phyloP scores from a whole-genome alignment of 2,329 filamentous ascomycete species.

The Xylariaceae sp. region DNA sequence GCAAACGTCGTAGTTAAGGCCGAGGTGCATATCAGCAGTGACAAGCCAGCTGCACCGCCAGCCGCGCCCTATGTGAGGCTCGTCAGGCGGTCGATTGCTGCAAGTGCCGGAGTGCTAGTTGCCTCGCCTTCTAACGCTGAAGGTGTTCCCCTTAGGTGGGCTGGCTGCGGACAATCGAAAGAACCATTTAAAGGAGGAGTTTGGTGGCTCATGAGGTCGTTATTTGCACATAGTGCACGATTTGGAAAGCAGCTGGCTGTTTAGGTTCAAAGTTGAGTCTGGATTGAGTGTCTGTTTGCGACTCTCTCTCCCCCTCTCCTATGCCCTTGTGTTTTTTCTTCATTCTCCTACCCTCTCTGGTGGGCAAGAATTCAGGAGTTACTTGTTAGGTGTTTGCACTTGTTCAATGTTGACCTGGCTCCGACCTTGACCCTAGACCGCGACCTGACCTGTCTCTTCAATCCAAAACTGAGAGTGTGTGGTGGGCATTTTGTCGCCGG shows the following conservation, averaged over 20 bases:
- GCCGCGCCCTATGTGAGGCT: too few relatives aligned
- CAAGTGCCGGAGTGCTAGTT: too few relatives aligned
- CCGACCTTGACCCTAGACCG: background rate
- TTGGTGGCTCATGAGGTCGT: slow-evolving; percentile 1
- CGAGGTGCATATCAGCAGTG: too few relatives aligned
- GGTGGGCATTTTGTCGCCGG: too few relatives aligned
- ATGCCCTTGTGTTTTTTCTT: slow-evolving; percentile 13
- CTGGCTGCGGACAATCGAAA: too few relatives aligned
- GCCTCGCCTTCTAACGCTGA: too few relatives aligned
- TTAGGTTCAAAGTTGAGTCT: background rate
- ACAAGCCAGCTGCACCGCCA: too few relatives aligned
- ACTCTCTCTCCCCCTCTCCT: slow-evolving; percentile 8
- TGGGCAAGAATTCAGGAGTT: slow-evolving; percentile 26
- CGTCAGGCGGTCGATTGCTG: too few relatives aligned
- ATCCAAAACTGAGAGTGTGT: too few relatives aligned
- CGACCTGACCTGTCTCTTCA: background rate
- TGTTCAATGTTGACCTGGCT: background rate
- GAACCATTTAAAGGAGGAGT: slow-evolving; percentile 4
- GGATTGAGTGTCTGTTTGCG: background rate
- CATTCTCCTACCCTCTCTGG: slow-evolving; percentile 21
- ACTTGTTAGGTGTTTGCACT: slow-evolving; percentile 14
- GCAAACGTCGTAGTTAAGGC: too few relatives aligned
- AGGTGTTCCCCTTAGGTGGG: too few relatives aligned
- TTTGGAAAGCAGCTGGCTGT: background rate
- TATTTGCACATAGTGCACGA: too few relatives aligned